Base-by-base conservation (phyloP, 148 eudicot genomes). In the Spergularia bocconei region DNA sequence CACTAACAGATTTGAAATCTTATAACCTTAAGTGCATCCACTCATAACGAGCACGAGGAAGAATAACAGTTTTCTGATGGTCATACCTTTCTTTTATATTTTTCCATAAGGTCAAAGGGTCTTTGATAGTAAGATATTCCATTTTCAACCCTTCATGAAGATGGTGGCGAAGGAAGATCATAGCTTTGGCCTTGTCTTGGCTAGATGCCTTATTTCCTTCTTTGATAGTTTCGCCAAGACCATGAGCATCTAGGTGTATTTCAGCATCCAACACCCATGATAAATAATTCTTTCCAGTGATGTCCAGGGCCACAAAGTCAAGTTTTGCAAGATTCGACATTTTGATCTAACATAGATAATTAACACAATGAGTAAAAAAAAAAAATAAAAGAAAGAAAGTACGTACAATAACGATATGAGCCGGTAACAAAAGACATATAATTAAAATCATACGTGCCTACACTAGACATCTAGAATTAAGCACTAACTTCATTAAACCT, bases 271-370 rank as follows among this genome's bases (percentile, higher is more conserved):
- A 13, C 2, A 29, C 33, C 33, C 33, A 29, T 2, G 33, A 29
- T 2, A 29, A 29, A 2, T 29, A 29, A 2, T 29, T 29, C 6
- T 13, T 36, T 6, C 47, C 17, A 29, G 15, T 3, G 2, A 63
- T 63, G 29, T 29, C 4, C 1, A 29, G 41, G 0, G 47, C 47
- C 44, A 29, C 67, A 63, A 63, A 63, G 1, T 33, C 47, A 33
- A 63, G 44, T 29, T 63, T 63, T 33, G 41, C 25, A 19, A 60
- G 64, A 25, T 20, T 60, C 25, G 64, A 60, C 64, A 60, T 60
- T 1, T 50, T 4, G 3, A 8, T 1, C 52, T 50, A 50, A 1
- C 0, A 50, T 3, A 50, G 4, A n/a, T n/a, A 12, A 50, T 0
- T 50, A 50, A 50, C 13, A 50, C 52, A 50, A 7, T 50, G 4